Conservation (phyloP, 1,284 basidiomycete species). For the Ganoderma leucocontextum region DNA sequence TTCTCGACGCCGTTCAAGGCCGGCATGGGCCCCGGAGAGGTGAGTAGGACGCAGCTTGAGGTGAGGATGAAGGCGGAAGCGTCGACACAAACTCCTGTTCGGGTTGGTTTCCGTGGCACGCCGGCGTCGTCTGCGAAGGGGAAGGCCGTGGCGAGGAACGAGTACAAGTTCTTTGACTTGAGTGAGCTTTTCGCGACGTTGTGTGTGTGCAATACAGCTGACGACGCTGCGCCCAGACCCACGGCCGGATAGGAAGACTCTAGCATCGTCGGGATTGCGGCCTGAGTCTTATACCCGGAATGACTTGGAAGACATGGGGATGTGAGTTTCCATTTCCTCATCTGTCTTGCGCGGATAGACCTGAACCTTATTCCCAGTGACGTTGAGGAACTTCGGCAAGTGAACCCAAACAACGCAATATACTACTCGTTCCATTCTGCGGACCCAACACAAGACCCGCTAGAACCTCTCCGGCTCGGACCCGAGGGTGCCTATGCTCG, state of each 20-base stretch:
- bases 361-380: constrained; percentile 48
- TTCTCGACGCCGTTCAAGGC: constrained; percentile 80
- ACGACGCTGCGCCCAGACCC: constrained; percentile 44
- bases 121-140: constrained; percentile 15
- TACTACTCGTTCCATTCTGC: constrained; percentile 69
- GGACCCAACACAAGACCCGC: constrained; percentile 9
- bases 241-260: constrained; percentile 50
- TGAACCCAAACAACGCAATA: constrained; percentile 65
- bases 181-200: constrained; percentile 46
- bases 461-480: constrained; percentile 47
- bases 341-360: neutral
- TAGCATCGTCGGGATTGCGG: constrained; percentile 59
- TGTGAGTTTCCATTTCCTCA: constrained; percentile 57
- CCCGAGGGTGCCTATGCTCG: constrained; percentile 60
- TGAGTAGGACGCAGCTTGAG: constrained; percentile 49
- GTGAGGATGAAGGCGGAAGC: constrained; percentile 27
- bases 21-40: constrained; percentile 63
- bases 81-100: constrained; percentile 11
- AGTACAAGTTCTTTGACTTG: constrained; percentile 52
- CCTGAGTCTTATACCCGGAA: constrained; percentile 62
- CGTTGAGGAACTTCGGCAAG: constrained; percentile 60
- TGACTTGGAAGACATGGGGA: constrained; percentile 64
- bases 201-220: neutral
- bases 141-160: constrained; percentile 30
- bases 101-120: constrained; percentile 6